phyloP scores from a whole-genome alignment of 257 asterid genomes.

The Echites panduratus region DNA sequence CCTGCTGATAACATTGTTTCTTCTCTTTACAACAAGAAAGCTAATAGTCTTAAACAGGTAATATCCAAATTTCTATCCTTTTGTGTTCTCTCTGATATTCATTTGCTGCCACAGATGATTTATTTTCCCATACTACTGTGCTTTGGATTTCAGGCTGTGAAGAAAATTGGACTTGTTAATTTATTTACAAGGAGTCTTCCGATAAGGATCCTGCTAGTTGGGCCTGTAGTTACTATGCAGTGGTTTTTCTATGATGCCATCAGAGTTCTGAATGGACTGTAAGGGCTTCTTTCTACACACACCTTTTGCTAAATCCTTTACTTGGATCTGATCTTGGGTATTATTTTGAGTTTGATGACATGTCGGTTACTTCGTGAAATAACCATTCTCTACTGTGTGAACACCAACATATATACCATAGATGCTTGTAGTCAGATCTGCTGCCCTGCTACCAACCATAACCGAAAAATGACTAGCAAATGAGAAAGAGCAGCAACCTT shows the following conservation, averaged over 20 bases:
- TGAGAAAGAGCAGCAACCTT: background rate
- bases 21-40: slow-evolving; percentile 29
- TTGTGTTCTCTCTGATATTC: background rate
- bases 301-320: background rate
- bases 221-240: slow-evolving; percentile 43
- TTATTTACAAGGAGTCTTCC: slow-evolving; percentile 44
- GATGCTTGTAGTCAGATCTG: background rate
- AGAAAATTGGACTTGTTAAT: slow-evolving; percentile 34
- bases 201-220: slow-evolving; percentile 38
- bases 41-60: slow-evolving; percentile 30
- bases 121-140: slow-evolving; percentile 1
- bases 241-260: slow-evolving; percentile 42
- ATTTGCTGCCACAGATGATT: background rate
- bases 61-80: background rate
- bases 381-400: background rate
- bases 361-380: background rate
- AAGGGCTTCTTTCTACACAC: slow-evolving; percentile 12
- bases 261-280: slow-evolving; percentile 41
- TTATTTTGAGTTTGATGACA: background rate
- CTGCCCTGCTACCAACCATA: background rate
- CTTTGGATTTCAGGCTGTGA: slow-evolving; percentile 28
- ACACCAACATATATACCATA: too few species aligned
- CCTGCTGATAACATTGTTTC: slow-evolving; percentile 44
- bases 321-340: background rate
- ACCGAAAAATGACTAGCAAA: background rate